phyloP scores from a whole-genome alignment of 768 basidiomycete species.

The Kwoniella bestiolae region DNA sequence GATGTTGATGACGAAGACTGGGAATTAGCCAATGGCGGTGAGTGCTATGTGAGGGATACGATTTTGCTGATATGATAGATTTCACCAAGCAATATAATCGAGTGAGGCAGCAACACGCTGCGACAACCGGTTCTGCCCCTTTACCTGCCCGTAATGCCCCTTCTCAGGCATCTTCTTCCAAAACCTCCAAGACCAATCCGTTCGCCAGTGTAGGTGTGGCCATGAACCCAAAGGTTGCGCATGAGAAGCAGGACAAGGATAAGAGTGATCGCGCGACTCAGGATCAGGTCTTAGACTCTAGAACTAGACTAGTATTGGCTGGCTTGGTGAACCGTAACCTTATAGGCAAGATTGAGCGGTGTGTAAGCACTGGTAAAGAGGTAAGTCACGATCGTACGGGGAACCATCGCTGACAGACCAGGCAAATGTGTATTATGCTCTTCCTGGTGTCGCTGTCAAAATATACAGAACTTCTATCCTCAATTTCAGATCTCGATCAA shows the following conservation, averaged over 20 bases:
- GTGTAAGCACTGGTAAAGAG: constrained; percentile 98
- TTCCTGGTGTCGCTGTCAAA: constrained; percentile 73
- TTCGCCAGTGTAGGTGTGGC: constrained; percentile 65
- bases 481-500: constrained; percentile 94
- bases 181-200: not conserved
- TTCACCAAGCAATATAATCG: constrained; percentile 99
- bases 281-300: constrained; percentile 93
- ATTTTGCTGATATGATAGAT: constrained; percentile 63
- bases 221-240: constrained; percentile 85
- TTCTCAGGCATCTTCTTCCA: constrained; percentile 63
- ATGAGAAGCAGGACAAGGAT: constrained; percentile 89
- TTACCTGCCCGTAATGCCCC: constrained; percentile 61
- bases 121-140: constrained; percentile 27
- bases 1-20: constrained; percentile 58
- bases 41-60: constrained; percentile 24
- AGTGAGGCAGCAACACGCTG: constrained; percentile 84
- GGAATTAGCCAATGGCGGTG: constrained; percentile 57
- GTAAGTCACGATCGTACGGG: constrained; percentile 59
- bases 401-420: constrained; percentile 51
- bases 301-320: constrained; percentile 91
- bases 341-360: constrained; percentile 89
- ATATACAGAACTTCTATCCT: constrained; percentile 99
- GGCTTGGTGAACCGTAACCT: constrained; percentile 93
- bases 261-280: constrained; percentile 95
- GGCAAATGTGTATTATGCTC: constrained; percentile 74